phyloP scores from a whole-genome alignment of 192 early-diverging fungal species.

The Coemansia sp. region DNA sequence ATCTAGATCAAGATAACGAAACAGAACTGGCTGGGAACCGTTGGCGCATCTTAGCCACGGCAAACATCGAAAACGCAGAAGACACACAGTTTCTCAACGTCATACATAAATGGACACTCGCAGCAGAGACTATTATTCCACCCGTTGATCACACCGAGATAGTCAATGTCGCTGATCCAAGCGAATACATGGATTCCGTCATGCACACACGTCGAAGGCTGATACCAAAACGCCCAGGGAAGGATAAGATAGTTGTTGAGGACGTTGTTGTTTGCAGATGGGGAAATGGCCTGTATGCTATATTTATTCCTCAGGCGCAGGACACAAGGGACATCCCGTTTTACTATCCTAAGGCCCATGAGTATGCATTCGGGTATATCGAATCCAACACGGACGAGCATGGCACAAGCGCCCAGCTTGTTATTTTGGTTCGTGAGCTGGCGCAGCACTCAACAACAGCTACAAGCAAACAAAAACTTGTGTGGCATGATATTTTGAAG shows the following conservation, averaged over 20 bases:
- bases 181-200: neutral
- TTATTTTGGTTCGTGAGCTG: constrained; percentile 30
- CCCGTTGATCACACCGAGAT: constrained; percentile 59
- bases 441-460: constrained; percentile 14
- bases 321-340: constrained; percentile 41
- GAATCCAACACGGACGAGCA: neutral
- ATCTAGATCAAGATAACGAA: constrained; percentile 15
- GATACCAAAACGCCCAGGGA: constrained; percentile 47
- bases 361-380: constrained; percentile 40
- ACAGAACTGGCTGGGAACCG: constrained; percentile 2
- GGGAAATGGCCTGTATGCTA: constrained; percentile 15
- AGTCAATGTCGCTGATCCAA: neutral
- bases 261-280: constrained; percentile 25
- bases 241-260: constrained; percentile 37
- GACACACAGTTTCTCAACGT: constrained; percentile 41
- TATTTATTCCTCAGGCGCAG: constrained; percentile 26
- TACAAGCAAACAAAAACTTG: constrained; percentile 57
- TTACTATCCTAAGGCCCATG: constrained; percentile 45
- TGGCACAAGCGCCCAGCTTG: constrained; percentile 4
- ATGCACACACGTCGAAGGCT: constrained; percentile 29
- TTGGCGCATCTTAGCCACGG: constrained; percentile 36
- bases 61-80: constrained; percentile 32
- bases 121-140: constrained; percentile 63
- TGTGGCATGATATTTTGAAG: constrained; percentile 65
- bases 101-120: constrained; percentile 59